phyloP scores from a whole-genome alignment of 2,329 filamentous ascomycete species.

The Myriosclerotinia scirpicola region DNA sequence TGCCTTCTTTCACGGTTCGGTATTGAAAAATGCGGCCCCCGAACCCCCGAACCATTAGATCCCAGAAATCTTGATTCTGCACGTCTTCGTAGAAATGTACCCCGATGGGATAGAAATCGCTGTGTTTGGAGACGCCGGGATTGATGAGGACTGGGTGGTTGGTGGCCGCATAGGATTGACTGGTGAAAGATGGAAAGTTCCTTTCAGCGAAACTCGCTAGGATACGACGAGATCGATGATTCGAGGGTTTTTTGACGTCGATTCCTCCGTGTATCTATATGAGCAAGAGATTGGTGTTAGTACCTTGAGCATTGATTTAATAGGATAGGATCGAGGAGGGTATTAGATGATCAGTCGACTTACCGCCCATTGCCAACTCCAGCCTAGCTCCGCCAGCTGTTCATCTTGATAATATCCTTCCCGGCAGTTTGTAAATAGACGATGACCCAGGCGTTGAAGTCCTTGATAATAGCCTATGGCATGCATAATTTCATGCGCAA shows the following conservation, averaged over 20 bases:
- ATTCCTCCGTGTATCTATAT: constrained; percentile 11
- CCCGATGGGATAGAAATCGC: not conserved
- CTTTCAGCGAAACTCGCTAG: not conserved
- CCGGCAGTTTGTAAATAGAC: not conserved
- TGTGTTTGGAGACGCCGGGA: not conserved
- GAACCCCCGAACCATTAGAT: constrained; percentile 4
- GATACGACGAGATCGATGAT: not conserved
- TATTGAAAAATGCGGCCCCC: constrained; percentile 8
- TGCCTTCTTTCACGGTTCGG: not conserved
- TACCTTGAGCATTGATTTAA: not conserved
- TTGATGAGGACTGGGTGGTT: not conserved
- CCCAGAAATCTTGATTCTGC: constrained; percentile 12
- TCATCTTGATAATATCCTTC: constrained; percentile 12
- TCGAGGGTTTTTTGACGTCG: not conserved
- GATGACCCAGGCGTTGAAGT: not conserved
- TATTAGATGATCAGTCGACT: not conserved
- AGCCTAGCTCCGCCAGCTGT: constrained; percentile 12
- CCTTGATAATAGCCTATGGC: constrained; percentile 12
- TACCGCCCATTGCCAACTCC: constrained; percentile 19
- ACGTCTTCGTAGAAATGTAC: constrained; percentile 6
- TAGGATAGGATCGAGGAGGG: no score
- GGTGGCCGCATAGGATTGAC: not conserved
- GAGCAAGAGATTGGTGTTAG: not conserved
- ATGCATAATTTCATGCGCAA: constrained; percentile 15
- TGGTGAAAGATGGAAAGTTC: not conserved